phyloP scores from a whole-genome alignment of 2,329 filamentous ascomycete genomes.

The Colletotrichum australisinense region DNA sequence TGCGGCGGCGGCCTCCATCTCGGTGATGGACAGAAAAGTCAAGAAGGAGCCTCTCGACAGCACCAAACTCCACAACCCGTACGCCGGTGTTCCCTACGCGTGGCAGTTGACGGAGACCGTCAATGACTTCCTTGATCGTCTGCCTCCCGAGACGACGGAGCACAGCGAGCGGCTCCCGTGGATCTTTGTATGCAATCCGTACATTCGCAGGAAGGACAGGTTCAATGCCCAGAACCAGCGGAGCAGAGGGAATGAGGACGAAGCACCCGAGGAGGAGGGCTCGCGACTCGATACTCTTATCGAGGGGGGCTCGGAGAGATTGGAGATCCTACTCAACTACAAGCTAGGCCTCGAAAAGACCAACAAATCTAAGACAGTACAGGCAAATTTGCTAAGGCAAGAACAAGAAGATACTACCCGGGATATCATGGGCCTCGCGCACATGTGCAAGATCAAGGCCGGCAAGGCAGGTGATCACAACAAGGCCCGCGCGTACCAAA shows the following conservation, averaged over 20 bases:
- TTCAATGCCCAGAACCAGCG: constrained; percentile 47
- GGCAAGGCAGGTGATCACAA: constrained; percentile 69
- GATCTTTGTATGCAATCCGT: constrained; percentile 80
- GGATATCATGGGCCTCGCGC: constrained; percentile 72
- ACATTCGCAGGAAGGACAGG: constrained; percentile 52
- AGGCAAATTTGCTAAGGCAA: constrained; percentile 60
- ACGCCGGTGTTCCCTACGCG: constrained; percentile 63
- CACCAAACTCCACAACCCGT: constrained; percentile 65
- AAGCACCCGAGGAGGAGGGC: constrained; percentile 58
- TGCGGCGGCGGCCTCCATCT: constrained; percentile 1
- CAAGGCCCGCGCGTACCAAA: background rate
- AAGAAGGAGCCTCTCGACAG: constrained; percentile 16
- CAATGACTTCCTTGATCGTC: constrained; percentile 72
- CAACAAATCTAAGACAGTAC: constrained; percentile 46
- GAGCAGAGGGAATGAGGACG: constrained; percentile 59
- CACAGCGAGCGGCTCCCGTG: constrained; percentile 63
- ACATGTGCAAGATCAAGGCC: constrained; percentile 64
- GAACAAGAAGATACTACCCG: constrained; percentile 60
- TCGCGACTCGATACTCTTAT: constrained; percentile 61
- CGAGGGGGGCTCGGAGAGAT: constrained; percentile 62
- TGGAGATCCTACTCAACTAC: constrained; percentile 59
- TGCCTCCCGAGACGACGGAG: constrained; percentile 74
- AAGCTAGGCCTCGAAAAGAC: constrained; percentile 57
- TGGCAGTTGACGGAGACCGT: constrained; percentile 75
- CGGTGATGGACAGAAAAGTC: background rate